These are phyloP conservation scores for Leccinum subgranulosum DNA, from an alignment of 768 basidiomycete genomes.

Conservation along the genomic window DNA sequence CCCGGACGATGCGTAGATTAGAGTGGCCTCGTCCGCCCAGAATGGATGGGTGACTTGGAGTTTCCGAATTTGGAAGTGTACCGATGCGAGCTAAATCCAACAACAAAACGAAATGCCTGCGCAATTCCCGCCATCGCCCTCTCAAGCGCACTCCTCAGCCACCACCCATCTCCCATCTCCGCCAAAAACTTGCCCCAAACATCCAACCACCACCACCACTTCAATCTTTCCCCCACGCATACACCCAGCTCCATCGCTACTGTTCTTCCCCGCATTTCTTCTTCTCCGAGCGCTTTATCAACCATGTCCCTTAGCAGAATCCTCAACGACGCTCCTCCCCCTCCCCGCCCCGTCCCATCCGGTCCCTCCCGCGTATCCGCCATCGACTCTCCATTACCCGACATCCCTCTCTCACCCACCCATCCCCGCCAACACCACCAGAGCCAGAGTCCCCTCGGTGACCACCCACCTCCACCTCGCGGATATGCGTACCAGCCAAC, in stretches of 20 bases:
- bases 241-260: not conserved
- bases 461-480: constrained; percentile 33
- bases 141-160: constrained; percentile 17
- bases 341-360: constrained; percentile 30
- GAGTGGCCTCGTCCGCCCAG: constrained; percentile 24
- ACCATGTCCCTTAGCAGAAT: constrained; percentile 77
- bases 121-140: constrained; percentile 32
- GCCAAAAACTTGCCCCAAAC: not conserved
- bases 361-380: constrained; percentile 17
- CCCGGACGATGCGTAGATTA: constrained; percentile 50
- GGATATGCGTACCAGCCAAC: constrained; percentile 37
- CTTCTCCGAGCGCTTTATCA: constrained; percentile 4
- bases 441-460: constrained; percentile 26
- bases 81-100: constrained; percentile 36
- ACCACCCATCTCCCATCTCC: constrained; percentile 6
- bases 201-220: not conserved
- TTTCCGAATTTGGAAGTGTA: constrained; percentile 31
- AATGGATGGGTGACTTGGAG: constrained; percentile 21
- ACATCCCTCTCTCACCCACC: constrained; percentile 17
- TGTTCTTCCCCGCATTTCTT: not conserved
- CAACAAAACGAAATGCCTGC: constrained; percentile 35
- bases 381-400: constrained; percentile 12
- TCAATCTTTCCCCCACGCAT: not conserved
- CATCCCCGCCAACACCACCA: constrained; percentile 24
- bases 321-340: constrained; percentile 69